Conservation (phyloP, 305 asterid species). For the Solanum hybrid region DNA sequence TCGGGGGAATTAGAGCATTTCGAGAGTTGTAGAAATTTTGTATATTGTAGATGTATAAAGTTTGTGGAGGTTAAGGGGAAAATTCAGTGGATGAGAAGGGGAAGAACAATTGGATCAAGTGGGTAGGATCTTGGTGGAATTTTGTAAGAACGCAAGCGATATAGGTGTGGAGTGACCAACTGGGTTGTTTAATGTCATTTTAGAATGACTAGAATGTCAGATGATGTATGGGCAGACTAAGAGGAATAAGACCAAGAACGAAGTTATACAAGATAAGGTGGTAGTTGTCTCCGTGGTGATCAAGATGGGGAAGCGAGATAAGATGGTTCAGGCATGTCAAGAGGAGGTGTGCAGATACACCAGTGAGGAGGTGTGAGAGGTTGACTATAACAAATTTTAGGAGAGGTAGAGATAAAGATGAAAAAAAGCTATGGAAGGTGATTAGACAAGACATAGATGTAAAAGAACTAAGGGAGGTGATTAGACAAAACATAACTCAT, state of each 20-base stretch:
- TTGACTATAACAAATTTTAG: neutral
- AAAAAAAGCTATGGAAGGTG: neutral
- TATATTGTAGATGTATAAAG: neutral
- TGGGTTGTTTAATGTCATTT: neutral
- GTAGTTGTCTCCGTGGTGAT: neutral
- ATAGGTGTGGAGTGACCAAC: neutral
- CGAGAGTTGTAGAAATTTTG: neutral
- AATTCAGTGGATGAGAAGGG: neutral
- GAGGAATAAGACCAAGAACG: neutral
- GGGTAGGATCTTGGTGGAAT: neutral
- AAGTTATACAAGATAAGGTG: neutral
- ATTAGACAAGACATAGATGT: too few relatives aligned
- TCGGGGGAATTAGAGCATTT: neutral
- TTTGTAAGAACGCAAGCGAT: neutral
- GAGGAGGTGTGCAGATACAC: neutral
- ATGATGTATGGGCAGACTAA: neutral
- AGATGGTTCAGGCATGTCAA: neutral
- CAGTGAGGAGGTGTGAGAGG: neutral
- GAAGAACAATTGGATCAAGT: neutral
- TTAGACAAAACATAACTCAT: too few relatives aligned
- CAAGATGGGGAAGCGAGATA: neutral
- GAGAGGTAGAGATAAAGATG: neutral
- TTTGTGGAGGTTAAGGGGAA: neutral
- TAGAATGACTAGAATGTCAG: neutral
- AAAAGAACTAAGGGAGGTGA: neutral